phyloP scores from a whole-genome alignment of 768 basidiomycete genomes.

The Astraeus odoratus region DNA sequence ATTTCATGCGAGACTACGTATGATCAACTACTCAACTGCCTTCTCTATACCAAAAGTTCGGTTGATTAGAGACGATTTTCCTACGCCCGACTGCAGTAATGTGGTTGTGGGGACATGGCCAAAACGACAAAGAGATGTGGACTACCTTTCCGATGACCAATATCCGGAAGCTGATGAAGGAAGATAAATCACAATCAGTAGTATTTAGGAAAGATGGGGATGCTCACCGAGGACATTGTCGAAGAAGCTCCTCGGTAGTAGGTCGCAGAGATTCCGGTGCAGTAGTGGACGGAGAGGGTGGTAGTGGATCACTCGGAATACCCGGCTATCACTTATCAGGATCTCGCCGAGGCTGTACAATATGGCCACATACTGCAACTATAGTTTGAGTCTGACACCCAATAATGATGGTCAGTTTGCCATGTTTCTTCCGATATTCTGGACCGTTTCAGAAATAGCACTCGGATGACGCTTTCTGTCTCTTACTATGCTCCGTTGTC shows the following conservation, averaged over 20 bases:
- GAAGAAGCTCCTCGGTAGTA: neutral
- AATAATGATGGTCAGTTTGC: no score
- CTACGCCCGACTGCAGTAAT: slow-evolving; percentile 1
- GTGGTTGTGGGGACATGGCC: neutral
- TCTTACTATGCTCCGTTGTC: no score
- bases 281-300: no score
- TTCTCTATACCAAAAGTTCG: neutral
- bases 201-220: no score
- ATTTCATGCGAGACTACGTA: neutral
- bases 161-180: slow-evolving; percentile 3
- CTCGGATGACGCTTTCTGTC: no score
- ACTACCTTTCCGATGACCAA: slow-evolving; percentile 6
- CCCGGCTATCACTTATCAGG: no score
- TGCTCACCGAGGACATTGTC: slow-evolving; percentile 3
- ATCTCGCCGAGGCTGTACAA: no score
- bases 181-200: neutral
- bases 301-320: no score
- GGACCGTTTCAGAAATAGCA: no score
- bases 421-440: no score
- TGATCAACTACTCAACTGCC: neutral
- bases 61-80: slow-evolving; percentile 4
- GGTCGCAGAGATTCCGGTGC: neutral
- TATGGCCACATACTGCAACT: no score
- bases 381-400: no score
- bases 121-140: neutral